Percentiles rank a stretch among this genome's conserved stretches.
Conservation (phyloP, 2,329 filamentous ascomycete genomes). For the Aureobasidium sp. region DNA sequence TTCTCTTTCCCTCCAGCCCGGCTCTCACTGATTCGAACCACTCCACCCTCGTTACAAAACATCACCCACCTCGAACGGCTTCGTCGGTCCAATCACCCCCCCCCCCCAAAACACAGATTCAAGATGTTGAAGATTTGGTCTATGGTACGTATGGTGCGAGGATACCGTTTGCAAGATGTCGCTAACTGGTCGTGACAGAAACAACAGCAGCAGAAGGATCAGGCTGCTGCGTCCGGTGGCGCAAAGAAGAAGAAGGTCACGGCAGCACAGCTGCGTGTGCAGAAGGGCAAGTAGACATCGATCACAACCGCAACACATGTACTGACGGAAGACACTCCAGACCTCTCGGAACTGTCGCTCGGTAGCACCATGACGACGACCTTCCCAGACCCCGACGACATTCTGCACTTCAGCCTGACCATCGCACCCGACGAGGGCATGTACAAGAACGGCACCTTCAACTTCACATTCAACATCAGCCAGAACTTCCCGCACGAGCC, state of each 20-base stretch:
- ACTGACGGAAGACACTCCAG: constrained; percentile 34
- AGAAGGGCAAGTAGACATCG: constrained; percentile 60
- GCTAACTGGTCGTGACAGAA: constrained; percentile 25
- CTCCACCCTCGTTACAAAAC: neutral
- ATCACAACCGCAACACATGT: neutral
- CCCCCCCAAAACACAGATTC: constrained; percentile 17
- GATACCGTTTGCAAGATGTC: neutral
- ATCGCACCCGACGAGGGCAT: constrained; percentile 79
- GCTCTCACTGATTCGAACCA: neutral
- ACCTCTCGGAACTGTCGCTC: constrained; percentile 72
- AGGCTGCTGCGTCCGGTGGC: constrained; percentile 61
- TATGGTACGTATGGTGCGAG: constrained; percentile 58
- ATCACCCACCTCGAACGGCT: neutral
- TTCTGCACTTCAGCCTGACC: constrained; percentile 72
- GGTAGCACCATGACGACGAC: constrained; percentile 71
- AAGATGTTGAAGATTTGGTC: constrained; percentile 99
- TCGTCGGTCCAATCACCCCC: constrained; percentile 8
- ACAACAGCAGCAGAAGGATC: constrained; percentile 92
- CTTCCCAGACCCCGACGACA: constrained; percentile 76
- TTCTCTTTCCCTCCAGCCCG: neutral
- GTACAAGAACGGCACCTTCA: constrained; percentile 82
- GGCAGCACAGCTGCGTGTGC: constrained; percentile 85
- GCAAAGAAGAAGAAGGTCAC: constrained; percentile 98
- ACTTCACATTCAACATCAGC: constrained; percentile 85
- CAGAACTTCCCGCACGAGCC: constrained; percentile 96